Evolutionary conservation across 306 rosid species (phyloP).

Genomic region (Quercus variabilis): DNA sequence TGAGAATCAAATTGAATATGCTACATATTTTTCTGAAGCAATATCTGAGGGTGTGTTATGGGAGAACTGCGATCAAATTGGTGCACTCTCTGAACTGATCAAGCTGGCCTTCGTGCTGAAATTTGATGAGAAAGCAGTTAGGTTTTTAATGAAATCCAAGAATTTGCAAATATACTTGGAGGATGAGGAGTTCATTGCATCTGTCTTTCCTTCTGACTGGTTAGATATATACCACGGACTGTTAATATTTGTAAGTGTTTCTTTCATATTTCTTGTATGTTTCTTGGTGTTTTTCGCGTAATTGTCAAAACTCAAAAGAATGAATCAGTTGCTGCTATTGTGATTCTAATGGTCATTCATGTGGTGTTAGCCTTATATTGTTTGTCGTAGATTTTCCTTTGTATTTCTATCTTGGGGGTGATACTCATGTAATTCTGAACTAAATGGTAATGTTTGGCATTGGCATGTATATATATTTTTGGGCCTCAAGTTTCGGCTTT

Average conservation of each 20-base stretch:
- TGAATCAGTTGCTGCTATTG: too few species aligned
- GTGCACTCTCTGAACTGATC: conserved; percentile 55
- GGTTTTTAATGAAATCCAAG: conserved; percentile 58
- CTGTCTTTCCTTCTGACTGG: conserved; percentile 33
- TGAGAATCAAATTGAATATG: conserved; percentile 36
- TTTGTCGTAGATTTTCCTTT: too few species aligned
- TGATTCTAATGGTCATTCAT: too few species aligned
- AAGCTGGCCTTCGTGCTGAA: conserved; percentile 47
- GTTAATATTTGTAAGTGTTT: neutral
- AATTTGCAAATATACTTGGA: conserved; percentile 55
- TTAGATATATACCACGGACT: neutral
- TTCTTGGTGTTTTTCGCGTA: neutral
- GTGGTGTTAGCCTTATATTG: too few species aligned
- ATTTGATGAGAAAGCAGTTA: conserved; percentile 48
- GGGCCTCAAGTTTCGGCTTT: too few species aligned
- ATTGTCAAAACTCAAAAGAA: neutral
- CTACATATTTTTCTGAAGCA: conserved; percentile 57
- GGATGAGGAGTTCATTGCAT: conserved; percentile 54
- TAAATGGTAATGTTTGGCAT: too few species aligned
- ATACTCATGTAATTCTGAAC: too few species aligned
- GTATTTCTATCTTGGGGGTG: too few species aligned
- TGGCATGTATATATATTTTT: too few species aligned
- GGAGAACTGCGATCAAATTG: conserved; percentile 43
- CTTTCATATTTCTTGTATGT: neutral
- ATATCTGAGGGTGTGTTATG: conserved; percentile 50